Evolutionary conservation across 805 yeast species (phyloP), one percentile per base, ranked within the genome.

Genomic region (Spathaspora boniae): DNA sequence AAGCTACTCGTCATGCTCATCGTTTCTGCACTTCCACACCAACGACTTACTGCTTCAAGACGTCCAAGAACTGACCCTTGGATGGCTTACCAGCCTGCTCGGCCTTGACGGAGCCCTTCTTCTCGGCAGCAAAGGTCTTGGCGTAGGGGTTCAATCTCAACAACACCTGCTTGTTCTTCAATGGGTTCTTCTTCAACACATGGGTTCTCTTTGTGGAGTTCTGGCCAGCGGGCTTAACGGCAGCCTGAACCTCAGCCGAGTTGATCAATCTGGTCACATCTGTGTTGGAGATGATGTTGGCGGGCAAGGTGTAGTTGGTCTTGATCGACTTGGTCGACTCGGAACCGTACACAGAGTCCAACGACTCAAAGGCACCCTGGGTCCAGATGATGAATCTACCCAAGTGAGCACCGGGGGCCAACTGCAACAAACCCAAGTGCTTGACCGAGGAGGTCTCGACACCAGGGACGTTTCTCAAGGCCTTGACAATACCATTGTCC

Each of bases 371-470:
- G 68, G 99, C 99, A 68, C 87, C 76, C 79, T 89, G 96, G 66
- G 98, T 89, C 98, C 98, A 93, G 87, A 93, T 87, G 65, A 93
- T 84, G 65, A 93, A 93, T 82, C 98, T 89, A 79, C 98, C 98
- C 64, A 93, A 78, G 81, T 93, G 98, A 68, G 98, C 95, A 84
- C 98, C 98, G 73, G 98, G 98, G 61, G 98, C 98, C 65, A 93
- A 85, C 80, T 91, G 98, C 70, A 93, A 83, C 62, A 93, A 79
- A 77, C 93, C 93, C 64, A 93, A 80, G 66, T 89, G 77, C 61
- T 83, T 76, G 60, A 93, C 98, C 70, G 82, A 76, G 61, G 91
- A 81, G 64, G 96, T 82, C 80, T 93, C 98, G 56, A 93, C 98
- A 85, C 98, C 98, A 74, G 98, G 98, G 56, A 93, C 77, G 86